These are phyloP conservation scores for Blastocystis sp. DNA, from an alignment of 352 stramenopile species.

Conservation along the genomic window DNA sequence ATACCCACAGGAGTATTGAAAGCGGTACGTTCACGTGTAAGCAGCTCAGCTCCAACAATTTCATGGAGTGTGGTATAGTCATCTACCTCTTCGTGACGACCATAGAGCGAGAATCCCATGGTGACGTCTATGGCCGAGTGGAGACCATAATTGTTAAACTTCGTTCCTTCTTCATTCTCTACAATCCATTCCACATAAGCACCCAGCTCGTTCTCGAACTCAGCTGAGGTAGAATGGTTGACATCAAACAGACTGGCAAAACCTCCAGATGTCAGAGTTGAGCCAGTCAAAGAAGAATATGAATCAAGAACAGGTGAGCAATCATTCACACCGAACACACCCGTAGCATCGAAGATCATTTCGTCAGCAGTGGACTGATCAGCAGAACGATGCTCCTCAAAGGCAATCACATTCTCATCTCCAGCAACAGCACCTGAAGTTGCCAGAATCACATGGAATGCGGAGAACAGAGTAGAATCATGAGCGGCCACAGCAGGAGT, in stretches of 20 bases:
- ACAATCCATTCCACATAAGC: conserved; percentile 16
- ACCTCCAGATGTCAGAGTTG: background rate
- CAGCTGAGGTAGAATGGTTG: background rate
- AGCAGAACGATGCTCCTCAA: conserved; percentile 13
- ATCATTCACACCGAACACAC: background rate
- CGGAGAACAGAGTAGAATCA: background rate
- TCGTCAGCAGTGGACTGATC: background rate
- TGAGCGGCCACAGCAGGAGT: background rate
- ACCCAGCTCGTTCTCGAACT: background rate
- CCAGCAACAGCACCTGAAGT: background rate
- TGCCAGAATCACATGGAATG: conserved; percentile 21
- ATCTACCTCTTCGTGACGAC: background rate
- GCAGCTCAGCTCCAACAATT: background rate
- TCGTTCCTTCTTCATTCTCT: conserved; percentile 4
- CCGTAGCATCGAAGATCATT: conserved; percentile 17
- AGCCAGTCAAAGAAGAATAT: background rate
- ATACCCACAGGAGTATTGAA: background rate
- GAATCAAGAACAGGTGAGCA: conserved; percentile 20
- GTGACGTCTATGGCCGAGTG: background rate
- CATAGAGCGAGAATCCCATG: conserved; percentile 21
- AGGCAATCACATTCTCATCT: conserved; percentile 4
- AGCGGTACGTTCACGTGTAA: background rate
- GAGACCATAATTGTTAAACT: conserved; percentile 33
- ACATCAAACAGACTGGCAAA: background rate
- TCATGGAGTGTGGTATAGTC: background rate